These are phyloP conservation scores for Aspergillus flavus DNA, from an alignment of 2,329 filamentous ascomycete genomes.

Conservation along the genomic window DNA sequence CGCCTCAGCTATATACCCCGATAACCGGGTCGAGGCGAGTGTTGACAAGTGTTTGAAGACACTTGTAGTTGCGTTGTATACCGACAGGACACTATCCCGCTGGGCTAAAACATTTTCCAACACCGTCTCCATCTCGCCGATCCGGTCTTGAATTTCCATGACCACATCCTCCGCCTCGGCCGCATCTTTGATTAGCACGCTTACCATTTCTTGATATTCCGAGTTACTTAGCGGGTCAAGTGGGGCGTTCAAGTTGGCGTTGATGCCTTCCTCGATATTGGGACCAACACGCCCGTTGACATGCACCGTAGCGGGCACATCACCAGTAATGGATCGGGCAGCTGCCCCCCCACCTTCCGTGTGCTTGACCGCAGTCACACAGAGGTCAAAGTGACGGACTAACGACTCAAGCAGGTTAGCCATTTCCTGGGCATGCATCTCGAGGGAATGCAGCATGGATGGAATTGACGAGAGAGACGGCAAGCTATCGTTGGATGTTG, in stretches of 20 bases:
- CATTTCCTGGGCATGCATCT: constrained; percentile 78
- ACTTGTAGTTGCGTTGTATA: constrained; percentile 61
- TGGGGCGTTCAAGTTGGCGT: constrained; percentile 45
- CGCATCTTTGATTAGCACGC: constrained; percentile 65
- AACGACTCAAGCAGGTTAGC: constrained; percentile 78
- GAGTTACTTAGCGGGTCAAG: constrained; percentile 72
- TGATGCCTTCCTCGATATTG: constrained; percentile 36
- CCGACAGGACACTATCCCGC: constrained; percentile 58
- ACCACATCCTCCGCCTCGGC: constrained; percentile 65
- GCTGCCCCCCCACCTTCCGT: constrained; percentile 80
- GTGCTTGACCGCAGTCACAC: constrained; percentile 85
- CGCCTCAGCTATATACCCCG: constrained; percentile 51
- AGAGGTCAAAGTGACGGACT: constrained; percentile 88
- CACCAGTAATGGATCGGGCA: constrained; percentile 66
- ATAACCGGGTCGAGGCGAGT: constrained; percentile 64
- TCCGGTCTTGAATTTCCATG: constrained; percentile 70
- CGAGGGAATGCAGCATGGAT: constrained; percentile 63
- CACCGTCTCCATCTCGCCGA: constrained; percentile 74
- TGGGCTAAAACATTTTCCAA: constrained; percentile 66
- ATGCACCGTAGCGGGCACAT: constrained; percentile 58
- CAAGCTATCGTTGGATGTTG: constrained; percentile 36
- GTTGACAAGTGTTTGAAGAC: constrained; percentile 69
- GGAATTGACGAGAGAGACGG: constrained; percentile 49
- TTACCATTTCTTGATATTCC: constrained; percentile 80
- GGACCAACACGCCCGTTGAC: constrained; percentile 34